phyloP scores from a whole-genome alignment of 768 basidiomycete species.

The Boletus sp. region DNA sequence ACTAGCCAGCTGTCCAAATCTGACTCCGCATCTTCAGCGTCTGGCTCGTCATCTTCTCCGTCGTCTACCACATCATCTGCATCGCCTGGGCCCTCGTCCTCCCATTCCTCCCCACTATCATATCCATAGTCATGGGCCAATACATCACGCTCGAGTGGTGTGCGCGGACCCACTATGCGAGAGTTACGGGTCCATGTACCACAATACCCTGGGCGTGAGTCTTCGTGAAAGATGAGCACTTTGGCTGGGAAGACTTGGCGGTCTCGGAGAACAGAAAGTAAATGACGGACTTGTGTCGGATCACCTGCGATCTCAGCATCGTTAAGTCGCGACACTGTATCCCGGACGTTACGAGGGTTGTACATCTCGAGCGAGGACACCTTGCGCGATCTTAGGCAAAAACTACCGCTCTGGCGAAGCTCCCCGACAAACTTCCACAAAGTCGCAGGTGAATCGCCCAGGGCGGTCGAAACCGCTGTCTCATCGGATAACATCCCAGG shows the following conservation, averaged over 20 bases:
- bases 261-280: conserved; percentile 60
- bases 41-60: conserved; percentile 64
- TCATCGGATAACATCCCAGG: conserved; percentile 6
- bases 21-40: conserved; percentile 47
- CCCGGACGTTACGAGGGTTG: conserved; percentile 38
- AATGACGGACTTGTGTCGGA: conserved; percentile 58
- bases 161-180: conserved; percentile 72
- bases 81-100: conserved; percentile 73
- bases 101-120: conserved; percentile 97
- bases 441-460: background rate
- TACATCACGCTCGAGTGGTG: conserved; percentile 77
- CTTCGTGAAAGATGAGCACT: conserved; percentile 77
- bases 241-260: conserved; percentile 68
- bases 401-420: conserved; percentile 32
- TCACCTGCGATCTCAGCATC: conserved; percentile 80
- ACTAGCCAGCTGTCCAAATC: conserved; percentile 43
- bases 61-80: conserved; percentile 70
- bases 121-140: conserved; percentile 82
- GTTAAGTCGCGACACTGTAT: conserved; percentile 58
- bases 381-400: conserved; percentile 17
- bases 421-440: conserved; percentile 17
- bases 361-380: conserved; percentile 28
- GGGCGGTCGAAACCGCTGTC: background rate
- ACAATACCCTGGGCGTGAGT: conserved; percentile 87
- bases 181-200: conserved; percentile 93